A percentile compares a stretch with the other conserved stretches of the same genome.
Conservation (phyloP, 192 early-diverging fungal species). For the Rhizoclosmatium sp. region DNA sequence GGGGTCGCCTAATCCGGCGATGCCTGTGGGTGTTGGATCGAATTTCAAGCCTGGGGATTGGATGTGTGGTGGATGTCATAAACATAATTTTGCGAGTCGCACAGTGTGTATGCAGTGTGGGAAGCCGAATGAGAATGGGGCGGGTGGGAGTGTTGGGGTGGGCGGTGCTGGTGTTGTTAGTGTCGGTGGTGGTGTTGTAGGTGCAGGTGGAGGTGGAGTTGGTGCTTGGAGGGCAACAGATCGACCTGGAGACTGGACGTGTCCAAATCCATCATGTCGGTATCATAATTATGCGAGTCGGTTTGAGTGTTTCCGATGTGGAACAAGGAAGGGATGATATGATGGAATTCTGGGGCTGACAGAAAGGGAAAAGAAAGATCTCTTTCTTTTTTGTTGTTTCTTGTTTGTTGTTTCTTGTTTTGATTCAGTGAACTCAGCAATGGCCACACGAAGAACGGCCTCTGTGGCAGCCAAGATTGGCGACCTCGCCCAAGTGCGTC, state of each 20-base stretch:
- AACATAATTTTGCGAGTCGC: conserved; percentile 65
- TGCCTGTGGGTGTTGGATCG: conserved; percentile 20
- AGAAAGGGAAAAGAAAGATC: neutral
- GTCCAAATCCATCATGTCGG: conserved; percentile 64
- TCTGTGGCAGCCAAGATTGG: conserved; percentile 17
- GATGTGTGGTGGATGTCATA: conserved; percentile 74
- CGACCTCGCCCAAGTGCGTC: conserved; percentile 51
- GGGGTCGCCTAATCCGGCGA: neutral
- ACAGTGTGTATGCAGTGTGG: conserved; percentile 51
- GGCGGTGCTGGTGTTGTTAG: neutral
- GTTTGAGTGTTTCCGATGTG: conserved; percentile 70
- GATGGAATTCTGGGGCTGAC: neutral
- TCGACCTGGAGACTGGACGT: conserved; percentile 79
- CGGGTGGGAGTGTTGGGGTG: neutral
- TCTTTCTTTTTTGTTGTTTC: neutral
- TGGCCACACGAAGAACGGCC: neutral
- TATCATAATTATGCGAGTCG: conserved; percentile 84
- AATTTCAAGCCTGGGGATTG: conserved; percentile 66
- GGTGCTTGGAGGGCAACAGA: conserved; percentile 33
- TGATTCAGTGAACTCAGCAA: neutral
- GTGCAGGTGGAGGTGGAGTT: neutral
- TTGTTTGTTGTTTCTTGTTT: neutral
- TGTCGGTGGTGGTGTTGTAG: neutral
- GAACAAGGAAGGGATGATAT: conserved; percentile 41
- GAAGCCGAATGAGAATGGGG: neutral